Base-by-base conservation (phyloP, 768 basidiomycete species). In the Mycena maculata region DNA sequence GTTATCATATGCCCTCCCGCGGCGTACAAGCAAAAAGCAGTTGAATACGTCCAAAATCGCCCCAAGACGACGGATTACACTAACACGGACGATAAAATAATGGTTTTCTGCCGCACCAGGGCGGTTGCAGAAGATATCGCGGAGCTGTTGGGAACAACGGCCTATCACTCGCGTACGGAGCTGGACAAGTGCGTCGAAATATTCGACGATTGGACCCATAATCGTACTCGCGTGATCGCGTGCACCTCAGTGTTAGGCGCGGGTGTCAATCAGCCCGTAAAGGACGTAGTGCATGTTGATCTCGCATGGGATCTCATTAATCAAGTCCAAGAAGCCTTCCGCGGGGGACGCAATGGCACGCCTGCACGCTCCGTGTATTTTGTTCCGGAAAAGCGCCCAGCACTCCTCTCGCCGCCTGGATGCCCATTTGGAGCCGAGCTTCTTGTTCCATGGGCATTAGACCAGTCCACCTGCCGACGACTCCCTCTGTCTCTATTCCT, bases 241-340 rank as follows among this genome's bases (percentile, higher is more conserved):
- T 3, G 20, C 45, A 33, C 58, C 18, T 36, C 58, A 2, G 36
- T 60, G 20, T 20, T 60, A 2, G 18, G 30, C 27, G 3, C 8
- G 5, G 58, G 58, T 25, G n/a, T 60, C 12, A 27, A 60, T 33
- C 28, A 49, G 20, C 7, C 2, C 6, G 45, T 60, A 10, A 12
- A 13, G 16, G 58, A 60, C 25, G 36, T 49, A 33, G 58, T 60
- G 20, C 58, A 60, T n/a, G 12, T 33, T 22, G 31, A 48, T n/a
- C 7, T 60, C 3, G 45, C 18, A 9, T 20, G 20, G 3, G 23
- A 33, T 22, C 20, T 60, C 5, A 30, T 60, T 18, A 28, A 47
- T n/a, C 44, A 47, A 20, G 20, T 33, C 58, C 58, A 60, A 41
- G 58, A 60, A 23, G 58, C 48, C 25, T 33, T 36, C 25, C 58